Percentiles rank a stretch among this genome's conserved stretches.
Conservation (phyloP, 2,329 filamentous ascomycete genomes). For the Talaromyces sp. region DNA sequence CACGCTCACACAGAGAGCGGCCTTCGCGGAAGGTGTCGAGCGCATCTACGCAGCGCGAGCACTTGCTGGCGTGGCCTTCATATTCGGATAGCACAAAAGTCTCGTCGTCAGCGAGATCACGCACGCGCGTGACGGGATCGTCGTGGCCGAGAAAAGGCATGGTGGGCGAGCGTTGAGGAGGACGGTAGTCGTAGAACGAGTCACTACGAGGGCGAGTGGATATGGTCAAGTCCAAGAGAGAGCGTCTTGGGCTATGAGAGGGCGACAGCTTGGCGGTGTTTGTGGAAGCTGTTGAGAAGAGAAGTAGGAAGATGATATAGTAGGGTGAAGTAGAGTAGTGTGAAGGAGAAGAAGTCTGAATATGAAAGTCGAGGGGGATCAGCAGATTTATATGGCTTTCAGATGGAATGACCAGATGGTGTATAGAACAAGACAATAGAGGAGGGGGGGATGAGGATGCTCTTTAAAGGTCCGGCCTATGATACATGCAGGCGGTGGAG, state of each 20-base stretch:
- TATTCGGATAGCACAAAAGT: conserved; percentile 30
- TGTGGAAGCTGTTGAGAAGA: background rate
- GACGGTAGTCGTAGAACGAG: conserved; percentile 11
- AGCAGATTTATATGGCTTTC: background rate
- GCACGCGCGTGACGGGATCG: conserved; percentile 7
- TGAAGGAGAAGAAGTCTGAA: background rate
- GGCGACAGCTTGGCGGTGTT: conserved; percentile 13
- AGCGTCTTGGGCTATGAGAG: conserved; percentile 8
- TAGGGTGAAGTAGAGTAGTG: background rate
- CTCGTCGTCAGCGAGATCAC: conserved; percentile 26
- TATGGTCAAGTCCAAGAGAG: conserved; percentile 7
- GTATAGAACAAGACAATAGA: background rate
- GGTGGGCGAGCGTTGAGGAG: conserved; percentile 10
- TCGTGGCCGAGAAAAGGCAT: conserved; percentile 15
- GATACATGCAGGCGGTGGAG: background rate
- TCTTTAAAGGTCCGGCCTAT: conserved; percentile 3
- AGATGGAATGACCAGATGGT: conserved; percentile 2
- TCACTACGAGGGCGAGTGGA: conserved; percentile 6
- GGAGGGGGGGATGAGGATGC: background rate
- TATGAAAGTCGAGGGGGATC: background rate
- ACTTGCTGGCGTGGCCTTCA: conserved; percentile 30
- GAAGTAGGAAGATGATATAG: background rate
- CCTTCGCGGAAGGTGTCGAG: conserved; percentile 23
- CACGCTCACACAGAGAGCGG: conserved; percentile 29
- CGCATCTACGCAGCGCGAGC: conserved; percentile 27